Percentiles rank a stretch among this genome's conserved stretches.
phyloP scores from a whole-genome alignment of 257 asterid genomes.

The Primulina tabacum region DNA sequence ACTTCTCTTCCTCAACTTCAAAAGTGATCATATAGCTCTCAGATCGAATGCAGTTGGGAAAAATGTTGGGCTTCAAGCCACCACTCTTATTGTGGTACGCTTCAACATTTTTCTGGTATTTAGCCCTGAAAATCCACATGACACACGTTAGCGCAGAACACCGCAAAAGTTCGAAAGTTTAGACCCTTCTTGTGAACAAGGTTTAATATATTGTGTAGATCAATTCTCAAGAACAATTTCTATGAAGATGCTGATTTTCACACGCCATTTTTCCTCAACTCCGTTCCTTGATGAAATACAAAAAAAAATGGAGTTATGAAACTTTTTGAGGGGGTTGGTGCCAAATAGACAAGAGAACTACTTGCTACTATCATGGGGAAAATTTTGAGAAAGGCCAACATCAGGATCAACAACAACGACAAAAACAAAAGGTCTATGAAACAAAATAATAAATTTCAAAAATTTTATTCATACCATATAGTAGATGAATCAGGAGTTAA shows the following conservation, averaged over 20 bases:
- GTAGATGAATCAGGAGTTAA: constrained; percentile 97
- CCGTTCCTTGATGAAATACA: neutral
- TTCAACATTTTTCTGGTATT: constrained; percentile 97
- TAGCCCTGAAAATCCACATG: constrained; percentile 58
- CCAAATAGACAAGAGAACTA: neutral
- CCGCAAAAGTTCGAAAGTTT: constrained; percentile 14
- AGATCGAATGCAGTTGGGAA: constrained; percentile 90
- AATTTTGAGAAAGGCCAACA: constrained; percentile 3
- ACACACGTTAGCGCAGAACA: constrained; percentile 23
- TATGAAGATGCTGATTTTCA: neutral
- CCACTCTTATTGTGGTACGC: constrained; percentile 82
- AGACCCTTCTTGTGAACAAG: constrained; percentile 17
- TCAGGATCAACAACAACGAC: constrained; percentile 12
- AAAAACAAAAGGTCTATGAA: neutral
- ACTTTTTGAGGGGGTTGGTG: neutral
- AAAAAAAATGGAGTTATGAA: neutral
- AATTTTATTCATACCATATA: constrained; percentile 66
- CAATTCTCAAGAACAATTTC: neutral
- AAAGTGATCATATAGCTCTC: constrained; percentile 92
- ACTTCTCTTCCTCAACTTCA: constrained; percentile 99
- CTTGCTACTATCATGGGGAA: neutral
- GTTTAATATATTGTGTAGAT: constrained; percentile 5
- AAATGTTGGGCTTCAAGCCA: constrained; percentile 76
- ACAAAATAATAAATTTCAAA: constrained; percentile 16
- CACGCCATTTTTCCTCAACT: neutral